phyloP scores from a whole-genome alignment of 176 grass and related monocot species.

The Eremochloa ophiuroides region DNA sequence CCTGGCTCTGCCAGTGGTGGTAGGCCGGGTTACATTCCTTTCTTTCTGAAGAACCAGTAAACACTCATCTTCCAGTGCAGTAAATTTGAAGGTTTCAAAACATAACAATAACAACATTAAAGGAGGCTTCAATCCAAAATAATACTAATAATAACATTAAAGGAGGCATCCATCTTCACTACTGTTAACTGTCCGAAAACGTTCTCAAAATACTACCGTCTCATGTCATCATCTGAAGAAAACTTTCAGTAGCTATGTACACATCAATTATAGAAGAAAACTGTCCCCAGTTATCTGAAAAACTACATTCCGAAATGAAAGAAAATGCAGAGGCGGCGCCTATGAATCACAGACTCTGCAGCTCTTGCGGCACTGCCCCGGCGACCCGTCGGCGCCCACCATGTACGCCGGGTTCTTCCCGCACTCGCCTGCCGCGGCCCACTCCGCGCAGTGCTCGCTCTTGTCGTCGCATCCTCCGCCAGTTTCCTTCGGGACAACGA shows the following conservation, averaged over 20 bases:
- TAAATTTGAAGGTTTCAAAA: background rate
- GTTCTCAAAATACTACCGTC: background rate
- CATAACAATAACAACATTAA: too few relatives aligned
- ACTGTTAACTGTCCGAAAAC: background rate
- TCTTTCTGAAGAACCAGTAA: constrained; percentile 25
- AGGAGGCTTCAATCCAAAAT: too few relatives aligned
- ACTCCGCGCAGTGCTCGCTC: constrained; percentile 19
- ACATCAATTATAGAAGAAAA: background rate
- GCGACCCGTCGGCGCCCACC: constrained; percentile 24
- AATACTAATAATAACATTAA: too few relatives aligned
- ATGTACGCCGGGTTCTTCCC: constrained; percentile 32
- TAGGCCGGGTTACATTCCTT: background rate
- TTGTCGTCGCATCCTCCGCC: background rate
- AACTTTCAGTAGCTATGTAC: constrained; percentile 5
- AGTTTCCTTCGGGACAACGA: background rate
- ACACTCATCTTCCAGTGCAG: background rate
- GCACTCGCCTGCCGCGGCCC: constrained; percentile 25
- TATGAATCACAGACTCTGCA: constrained; percentile 26
- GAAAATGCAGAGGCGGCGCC: background rate
- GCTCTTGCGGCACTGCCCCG: constrained; percentile 44
- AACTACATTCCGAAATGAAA: background rate
- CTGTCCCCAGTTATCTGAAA: background rate
- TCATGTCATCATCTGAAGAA: background rate
- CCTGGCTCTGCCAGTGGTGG: background rate
- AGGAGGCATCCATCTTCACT: background rate